These are phyloP conservation scores for Solanum pinnatisectum DNA, from an alignment of 257 asterid species.

Conservation along the genomic window DNA sequence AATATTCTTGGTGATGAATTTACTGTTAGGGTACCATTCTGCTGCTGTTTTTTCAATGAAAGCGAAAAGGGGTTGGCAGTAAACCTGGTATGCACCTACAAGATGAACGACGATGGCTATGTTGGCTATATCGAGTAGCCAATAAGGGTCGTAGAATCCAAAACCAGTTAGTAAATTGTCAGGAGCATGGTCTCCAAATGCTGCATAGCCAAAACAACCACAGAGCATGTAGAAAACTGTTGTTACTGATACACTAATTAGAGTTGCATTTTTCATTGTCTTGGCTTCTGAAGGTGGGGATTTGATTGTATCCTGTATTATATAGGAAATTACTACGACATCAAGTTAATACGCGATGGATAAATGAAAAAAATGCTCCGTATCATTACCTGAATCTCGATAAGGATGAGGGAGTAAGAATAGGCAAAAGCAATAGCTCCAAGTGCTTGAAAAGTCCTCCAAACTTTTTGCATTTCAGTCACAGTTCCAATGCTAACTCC, in stretches of 20 bases:
- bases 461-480: conserved; percentile 46
- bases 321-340: not conserved
- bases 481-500: conserved; percentile 70
- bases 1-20: conserved; percentile 35
- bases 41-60: conserved; percentile 56
- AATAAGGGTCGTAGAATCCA: conserved; percentile 78
- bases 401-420: conserved; percentile 70
- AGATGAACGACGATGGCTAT: conserved; percentile 69
- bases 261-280: conserved; percentile 76
- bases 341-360: not conserved
- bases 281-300: conserved; percentile 70
- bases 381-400: conserved; percentile 57
- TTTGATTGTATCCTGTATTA: conserved; percentile 59
- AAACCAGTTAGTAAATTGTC: conserved; percentile 85
- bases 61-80: conserved; percentile 78
- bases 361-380: not conserved
- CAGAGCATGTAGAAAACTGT: conserved; percentile 88
- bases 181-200: conserved; percentile 80
- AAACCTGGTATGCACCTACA: conserved; percentile 86
- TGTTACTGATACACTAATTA: conserved; percentile 55
- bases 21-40: conserved; percentile 36
- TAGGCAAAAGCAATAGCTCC: conserved; percentile 87
- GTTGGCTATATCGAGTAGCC: conserved; percentile 88
- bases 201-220: conserved; percentile 88
- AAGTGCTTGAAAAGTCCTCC: conserved; percentile 76